Evolutionary conservation across 495 filamentous ascomycete genomes (phyloP), one percentile per base, ranked within the genome.

Genomic region (Schizothecium vesticola): DNA sequence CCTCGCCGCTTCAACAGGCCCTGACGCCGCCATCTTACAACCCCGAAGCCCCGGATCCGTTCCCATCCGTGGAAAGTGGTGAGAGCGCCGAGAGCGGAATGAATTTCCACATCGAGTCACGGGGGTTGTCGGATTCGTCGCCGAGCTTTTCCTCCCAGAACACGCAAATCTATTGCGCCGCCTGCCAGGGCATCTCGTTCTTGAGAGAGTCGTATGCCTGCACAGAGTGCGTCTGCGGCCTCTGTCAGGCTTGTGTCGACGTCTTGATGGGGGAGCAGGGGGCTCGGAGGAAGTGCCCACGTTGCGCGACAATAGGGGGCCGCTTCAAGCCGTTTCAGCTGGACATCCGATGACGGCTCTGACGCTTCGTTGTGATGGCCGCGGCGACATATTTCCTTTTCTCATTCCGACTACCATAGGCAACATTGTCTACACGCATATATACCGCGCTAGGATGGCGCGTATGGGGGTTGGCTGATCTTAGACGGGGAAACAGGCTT

Each of bases 211-310:
- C 90, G 31, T 97, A 91, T 74, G 93, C 93, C 13, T 97, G 93
- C 78, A 96, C 93, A 0, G 93, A 97, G 75, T 97, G 93, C 76
- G 96, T 97, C 62, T 95, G 92, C 74, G 93, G 93, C 2, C 85
- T 97, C 60, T 97, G 93, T 74, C 89, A 87, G 64, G 90, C 91
- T 56, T 97, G 93, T 68, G 92, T 96, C 21, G 87, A 91, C 69
- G 87, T 91, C 70, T 85, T 95, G 66, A 90, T 92, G 80, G 79
- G 81, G 59, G 85, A 87, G 73, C 85, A 86, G 74, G 84, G 85
- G 11, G 83, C 84, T 10, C 80, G 84, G 26, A 82, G 86, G 67
- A 88, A 87, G 69, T 91, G 89, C 75, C 89, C 89, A 22, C 77
- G 85, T 31, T 91, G 89, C 69, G 85, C 86, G 23, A 88, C 87